Evolutionary conservation across 805 yeast species (phyloP), one percentile per base, ranked within the genome.

Genomic region (Myxozyma mucilagina): DNA sequence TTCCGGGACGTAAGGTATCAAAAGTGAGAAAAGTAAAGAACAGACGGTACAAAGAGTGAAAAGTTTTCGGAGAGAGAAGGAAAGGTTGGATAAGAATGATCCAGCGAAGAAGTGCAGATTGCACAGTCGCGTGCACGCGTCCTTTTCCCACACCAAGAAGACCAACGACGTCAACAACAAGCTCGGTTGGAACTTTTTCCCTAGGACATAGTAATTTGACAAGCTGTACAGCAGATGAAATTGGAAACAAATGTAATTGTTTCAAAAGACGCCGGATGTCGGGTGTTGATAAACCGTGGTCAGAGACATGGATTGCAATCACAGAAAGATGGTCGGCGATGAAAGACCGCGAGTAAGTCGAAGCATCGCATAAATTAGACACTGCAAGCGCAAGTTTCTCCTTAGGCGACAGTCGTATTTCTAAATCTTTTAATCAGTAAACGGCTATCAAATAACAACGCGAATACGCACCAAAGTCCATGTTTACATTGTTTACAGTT

Each of bases 11-110:
- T 24, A 24, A 24, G 29, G 29, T 24, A 24, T 24, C 29, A 24
- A 24, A 59, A 13, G 58, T 43, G 10, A 63, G 53, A 9, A 52
- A 45, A 48, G 52, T n/a, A 38, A 63, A 63, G 7, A 63, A 42
- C 0, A 63, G 20, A 24, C 47, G 44, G 29, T 63, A 63, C 7
- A 48, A 16, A 20, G 38, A 14, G 10, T 55, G 31, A 18, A 63
- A 39, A 4, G 38, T 41, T 7, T 34, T 43, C 24, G 48, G 53
- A 3, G 57, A 24, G 34, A 16, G 31, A 34, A 63, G 48, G 29
- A 59, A 51, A 14, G 64, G 64, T 20, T 63, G 59, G 9, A 63
- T 43, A 20, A 53, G 31, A 5, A 63, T 62, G 3, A 63, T 45
- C 67, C 67, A 63, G 18, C 59, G 39, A 35, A 63, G 50, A 4